Evolutionary conservation across 2,329 filamentous ascomycete species (phyloP), one percentile per base, ranked within the genome.

Genomic region (Myriangium duriaei): DNA sequence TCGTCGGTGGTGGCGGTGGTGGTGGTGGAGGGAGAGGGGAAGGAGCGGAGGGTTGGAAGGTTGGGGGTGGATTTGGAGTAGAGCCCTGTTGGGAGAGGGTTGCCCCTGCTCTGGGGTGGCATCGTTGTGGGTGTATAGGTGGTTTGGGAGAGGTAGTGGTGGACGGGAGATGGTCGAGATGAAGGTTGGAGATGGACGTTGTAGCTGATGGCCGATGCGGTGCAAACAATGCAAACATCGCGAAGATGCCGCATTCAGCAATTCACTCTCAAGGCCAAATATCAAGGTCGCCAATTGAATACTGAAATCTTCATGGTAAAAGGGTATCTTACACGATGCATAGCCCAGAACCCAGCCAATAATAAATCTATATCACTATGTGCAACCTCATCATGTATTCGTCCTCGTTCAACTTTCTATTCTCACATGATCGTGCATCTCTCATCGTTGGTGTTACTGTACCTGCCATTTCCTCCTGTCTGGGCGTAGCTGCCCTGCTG

Each of bases 31-130:
- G 26, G 30, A 10, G 43, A 46, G 18, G 50, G 42, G 5, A 61
- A 52, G 3, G 58, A 55, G 34, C 46, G 49, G n/a, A 63, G 45
- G 0, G 62, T 64, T 2, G 64, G 58, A 2, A 67, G 51, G 39
- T 66, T 65, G 4, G 65, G 64, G 2, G 64, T 66, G 0, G 64
- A 67, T 40, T 61, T 61, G 21, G 64, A 67, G 39, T 64, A 61
- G 39, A 63, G 53, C 15, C 57, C 59, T n/a, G 51, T 34, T 15
- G 60, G 60, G 2, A 59, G 48, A 3, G 48, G 44, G 12, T 43
- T 49, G 30, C 62, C 63, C 59, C 63, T 56, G 42, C 61, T 64
- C 42, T 62, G 57, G 2, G 62, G 61, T 30, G 63, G 51, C 63
- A 64, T 64, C 13, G 10, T 31, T 17, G 18, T 17, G 11, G 12